phyloP scores from a whole-genome alignment of 345 rosid genomes.

The Arabis alpina region DNA sequence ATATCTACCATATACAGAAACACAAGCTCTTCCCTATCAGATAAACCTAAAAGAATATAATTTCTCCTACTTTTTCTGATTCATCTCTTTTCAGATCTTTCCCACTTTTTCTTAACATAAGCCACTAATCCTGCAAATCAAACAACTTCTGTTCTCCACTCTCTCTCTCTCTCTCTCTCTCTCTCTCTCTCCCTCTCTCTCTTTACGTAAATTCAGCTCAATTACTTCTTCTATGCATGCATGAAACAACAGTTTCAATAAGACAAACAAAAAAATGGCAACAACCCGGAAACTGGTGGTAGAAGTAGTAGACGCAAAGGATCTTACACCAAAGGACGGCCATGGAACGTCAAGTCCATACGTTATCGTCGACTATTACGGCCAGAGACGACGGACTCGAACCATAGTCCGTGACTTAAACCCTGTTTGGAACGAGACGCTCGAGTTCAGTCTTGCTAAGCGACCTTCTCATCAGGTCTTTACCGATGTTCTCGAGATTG shows the following conservation, averaged over 20 bases:
- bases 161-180: too few relatives aligned
- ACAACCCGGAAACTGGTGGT: slow-evolving; percentile 64
- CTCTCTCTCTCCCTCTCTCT: slow-evolving; percentile 5
- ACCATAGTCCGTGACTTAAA: slow-evolving; percentile 66
- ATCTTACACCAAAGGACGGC: slow-evolving; percentile 76
- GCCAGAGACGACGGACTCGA: slow-evolving; percentile 67
- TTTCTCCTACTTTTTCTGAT: slow-evolving; percentile 31
- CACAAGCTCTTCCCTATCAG: slow-evolving; percentile 30
- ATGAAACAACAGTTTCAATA: slow-evolving; percentile 33
- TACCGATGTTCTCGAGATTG: slow-evolving; percentile 67
- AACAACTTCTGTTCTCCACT: slow-evolving; percentile 11
- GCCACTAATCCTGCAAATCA: slow-evolving; percentile 31
- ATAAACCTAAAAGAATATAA: slow-evolving; percentile 22
- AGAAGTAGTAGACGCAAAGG: slow-evolving; percentile 80
- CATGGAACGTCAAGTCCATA: slow-evolving; percentile 91
- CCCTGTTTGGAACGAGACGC: slow-evolving; percentile 76
- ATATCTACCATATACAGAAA: background rate
- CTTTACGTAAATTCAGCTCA: slow-evolving; percentile 12
- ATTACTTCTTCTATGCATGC: slow-evolving; percentile 9
- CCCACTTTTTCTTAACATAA: slow-evolving; percentile 37
- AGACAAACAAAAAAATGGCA: slow-evolving; percentile 40
- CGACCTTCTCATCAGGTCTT: slow-evolving; percentile 59
- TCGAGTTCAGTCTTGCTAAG: slow-evolving; percentile 67
- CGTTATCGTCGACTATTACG: slow-evolving; percentile 75
- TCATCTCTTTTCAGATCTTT: slow-evolving; percentile 21